Percentiles rank a stretch among this genome's conserved stretches.
These are phyloP conservation scores for Moringa oleifera DNA, from an alignment of 345 rosid species.

Conservation along the genomic window DNA sequence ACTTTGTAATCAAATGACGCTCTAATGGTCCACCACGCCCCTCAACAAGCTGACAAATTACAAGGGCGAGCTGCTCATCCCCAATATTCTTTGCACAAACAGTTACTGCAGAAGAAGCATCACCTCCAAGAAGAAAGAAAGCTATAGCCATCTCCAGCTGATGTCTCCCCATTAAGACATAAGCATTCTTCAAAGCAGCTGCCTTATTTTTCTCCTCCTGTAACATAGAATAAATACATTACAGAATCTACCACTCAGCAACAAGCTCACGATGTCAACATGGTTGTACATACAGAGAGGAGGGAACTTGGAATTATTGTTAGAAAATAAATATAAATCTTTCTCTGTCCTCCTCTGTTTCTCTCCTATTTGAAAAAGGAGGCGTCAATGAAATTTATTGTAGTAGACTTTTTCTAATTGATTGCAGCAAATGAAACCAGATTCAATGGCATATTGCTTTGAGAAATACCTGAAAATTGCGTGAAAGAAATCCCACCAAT, in stretches of 20 bases:
- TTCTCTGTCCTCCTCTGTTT: neutral
- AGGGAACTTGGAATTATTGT: neutral
- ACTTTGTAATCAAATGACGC: slow-evolving; percentile 52
- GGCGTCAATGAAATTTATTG: neutral
- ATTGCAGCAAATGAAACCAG: slow-evolving; percentile 1
- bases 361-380: neutral
- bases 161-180: slow-evolving; percentile 91
- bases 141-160: slow-evolving; percentile 85
- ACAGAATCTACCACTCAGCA: slow-evolving; percentile 13
- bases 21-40: slow-evolving; percentile 71
- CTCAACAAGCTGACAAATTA: slow-evolving; percentile 83
- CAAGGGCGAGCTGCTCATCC: slow-evolving; percentile 91
- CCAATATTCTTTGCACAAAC: slow-evolving; percentile 82
- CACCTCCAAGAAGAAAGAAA: slow-evolving; percentile 95
- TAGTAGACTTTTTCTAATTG: slow-evolving; percentile 1
- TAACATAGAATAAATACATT: slow-evolving; percentile 11
- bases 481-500: slow-evolving; percentile 82
- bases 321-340: no score
- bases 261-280: slow-evolving; percentile 6
- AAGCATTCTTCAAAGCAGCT: slow-evolving; percentile 93
- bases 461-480: slow-evolving; percentile 80
- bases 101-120: slow-evolving; percentile 73
- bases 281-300: neutral
- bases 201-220: slow-evolving; percentile 93
- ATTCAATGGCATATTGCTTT: neutral